phyloP scores from a whole-genome alignment of 75 land plant genomes.

The Cryptomeria japonica region DNA sequence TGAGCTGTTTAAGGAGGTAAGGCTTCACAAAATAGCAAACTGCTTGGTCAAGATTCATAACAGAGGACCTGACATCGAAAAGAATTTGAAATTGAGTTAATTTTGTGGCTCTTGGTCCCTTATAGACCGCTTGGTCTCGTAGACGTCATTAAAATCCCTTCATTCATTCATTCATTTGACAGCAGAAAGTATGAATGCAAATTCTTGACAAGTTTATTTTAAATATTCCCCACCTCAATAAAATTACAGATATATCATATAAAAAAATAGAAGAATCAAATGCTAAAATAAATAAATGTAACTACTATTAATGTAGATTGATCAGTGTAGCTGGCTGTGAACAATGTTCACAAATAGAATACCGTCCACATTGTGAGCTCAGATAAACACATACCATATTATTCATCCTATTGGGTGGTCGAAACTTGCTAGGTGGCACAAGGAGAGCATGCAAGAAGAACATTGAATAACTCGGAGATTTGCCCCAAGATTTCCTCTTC shows the following conservation, averaged over 20 bases:
- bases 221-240: background rate
- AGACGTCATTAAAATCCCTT: no score
- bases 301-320: background rate
- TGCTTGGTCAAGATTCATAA: no score
- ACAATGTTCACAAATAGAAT: background rate
- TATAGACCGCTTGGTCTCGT: no score
- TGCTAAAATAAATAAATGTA: background rate
- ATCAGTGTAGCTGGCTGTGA: background rate
- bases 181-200: background rate
- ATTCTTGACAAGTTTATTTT: background rate
- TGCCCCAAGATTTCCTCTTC: background rate
- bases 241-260: background rate
- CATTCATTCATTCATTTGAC: background rate
- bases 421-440: conserved; percentile 90
- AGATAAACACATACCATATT: conserved; percentile 44
- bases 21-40: no score
- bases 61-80: no score
- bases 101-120: no score
- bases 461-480: conserved; percentile 41
- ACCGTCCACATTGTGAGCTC: background rate
- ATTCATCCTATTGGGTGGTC: conserved; percentile 60
- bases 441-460: conserved; percentile 77
- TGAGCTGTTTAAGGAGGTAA: no score
- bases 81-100: no score
- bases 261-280: background rate